Evolutionary conservation across 805 yeast genomes (phyloP), one percentile per base, ranked within the genome.

Genomic region (Candida insectalens): DNA sequence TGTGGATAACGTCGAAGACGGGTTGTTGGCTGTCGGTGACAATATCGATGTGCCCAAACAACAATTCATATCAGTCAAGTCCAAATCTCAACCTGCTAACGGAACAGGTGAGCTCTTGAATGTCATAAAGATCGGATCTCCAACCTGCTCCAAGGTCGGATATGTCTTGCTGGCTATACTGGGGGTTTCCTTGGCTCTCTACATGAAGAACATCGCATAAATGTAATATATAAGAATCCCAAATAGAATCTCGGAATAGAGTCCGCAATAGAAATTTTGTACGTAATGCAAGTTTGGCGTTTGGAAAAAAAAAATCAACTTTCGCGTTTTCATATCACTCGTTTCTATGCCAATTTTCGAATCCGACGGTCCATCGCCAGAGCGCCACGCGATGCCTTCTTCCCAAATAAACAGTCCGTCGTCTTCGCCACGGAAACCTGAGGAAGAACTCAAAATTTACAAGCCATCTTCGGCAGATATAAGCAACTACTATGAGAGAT

Each of bases 401-500:
- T 21, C 23, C 7, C 23, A 21, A 12, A n/a, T n/a, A n/a, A 21
- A 21, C 23, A 12, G 12, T 12, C 23, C 23, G 7, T 21, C 23
- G 23, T 21, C 23, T 7, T 21, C 23, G 12, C 23, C 23, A 7
- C 7, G 7, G 10, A 21, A 21, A 12, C 10, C 7, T 7, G 12
- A 21, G 10, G 10, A 21, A 12, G 12, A 7, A 7, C 23, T 21
- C 15, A 22, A 30, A 16, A 25, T 22, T 5, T 49, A 52, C 31
- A 54, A 50, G 35, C 60, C 62, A 6, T 65, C 75, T 2, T 55
- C 64, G 13, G 70, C 80, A 6, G 88, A 82, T 49, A 80, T 83
- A 85, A 60, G 60, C 8, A 75, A 70, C 48, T 83, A 77, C 55
- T 84, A 84, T 50, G 74, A 74, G 41, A 57, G 75, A 18, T 57